Evolutionary conservation across 768 basidiomycete species (phyloP), one percentile per base, ranked within the genome.

Genomic region (Boletellus emodensis): DNA sequence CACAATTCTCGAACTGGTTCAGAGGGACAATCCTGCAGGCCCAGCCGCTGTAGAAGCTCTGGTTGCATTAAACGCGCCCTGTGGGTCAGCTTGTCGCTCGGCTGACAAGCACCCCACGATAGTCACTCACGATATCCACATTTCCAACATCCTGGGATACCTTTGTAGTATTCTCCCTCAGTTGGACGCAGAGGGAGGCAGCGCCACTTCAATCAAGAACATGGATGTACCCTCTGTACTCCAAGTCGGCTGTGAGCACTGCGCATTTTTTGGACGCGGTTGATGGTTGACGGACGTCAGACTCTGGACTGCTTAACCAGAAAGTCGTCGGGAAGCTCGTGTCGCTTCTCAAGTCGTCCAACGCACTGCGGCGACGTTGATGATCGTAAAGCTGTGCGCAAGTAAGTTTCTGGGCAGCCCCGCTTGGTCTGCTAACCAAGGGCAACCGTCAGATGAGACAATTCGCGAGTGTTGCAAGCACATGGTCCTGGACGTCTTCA

Each of bases 341-440:
- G 7, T 34, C 0, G 17, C 20, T 20, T 20, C 20, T 46, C 32
- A 3, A 43, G 15, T 55, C 53, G 3, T 6, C 17, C 4, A 3
- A n/a, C 49, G 56, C 39, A 56, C 30, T 3, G 26, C 4, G 2
- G 46, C 49, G 15, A 57, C 56, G 6, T 43, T 57, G 37, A 41
- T 40, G 6, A 18, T 57, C 20, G n/a, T 56, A 14, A 57, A 57
- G 12, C n/a, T 57, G 8, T 56, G 46, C 17, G 30, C n/a, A 24
- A 18, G 53, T 56, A 33, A 44, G 53, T 33, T 17, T 18, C 26
- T 7, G 6, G 34, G 15, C 14, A 10, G 3, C 28, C 30, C 11
- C 12, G 13, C 13, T 35, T 11, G 15, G 3, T 15, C 40, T 22
- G 35, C 32, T 55, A 36, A 37, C 33, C 24, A 26, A 26, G 2